phyloP scores from a whole-genome alignment of 1,139 yeast species.

The Magnusiomyces suaveolens region DNA sequence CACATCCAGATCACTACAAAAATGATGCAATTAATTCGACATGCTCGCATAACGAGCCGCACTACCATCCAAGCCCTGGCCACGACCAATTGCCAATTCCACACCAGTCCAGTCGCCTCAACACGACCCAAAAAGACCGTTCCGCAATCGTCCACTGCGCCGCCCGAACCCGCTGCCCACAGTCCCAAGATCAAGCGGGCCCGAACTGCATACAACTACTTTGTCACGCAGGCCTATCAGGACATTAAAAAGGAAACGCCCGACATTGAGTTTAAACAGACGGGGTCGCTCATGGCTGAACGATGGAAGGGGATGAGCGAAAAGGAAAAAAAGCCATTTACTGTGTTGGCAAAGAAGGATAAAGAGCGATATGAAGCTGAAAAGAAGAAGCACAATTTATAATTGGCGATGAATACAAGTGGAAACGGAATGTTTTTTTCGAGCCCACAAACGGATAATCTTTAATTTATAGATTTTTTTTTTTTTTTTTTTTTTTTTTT shows the following conservation, averaged over 20 bases:
- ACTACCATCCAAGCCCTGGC: background rate
- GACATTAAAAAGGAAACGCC: conserved; percentile 90
- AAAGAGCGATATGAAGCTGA: conserved; percentile 80
- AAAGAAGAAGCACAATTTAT: no score
- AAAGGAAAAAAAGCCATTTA: conserved; percentile 81
- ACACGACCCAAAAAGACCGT: background rate
- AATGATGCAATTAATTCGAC: background rate
- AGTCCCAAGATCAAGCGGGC: background rate
- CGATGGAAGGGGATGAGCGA: conserved; percentile 84
- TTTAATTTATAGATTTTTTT: no score
- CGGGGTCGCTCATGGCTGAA: conserved; percentile 62
- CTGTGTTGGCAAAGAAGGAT: conserved; percentile 87
- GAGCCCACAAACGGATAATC: no score
- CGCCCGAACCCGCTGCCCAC: background rate
- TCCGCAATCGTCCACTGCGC: background rate
- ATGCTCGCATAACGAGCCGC: background rate
- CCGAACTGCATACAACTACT: conserved; percentile 86
- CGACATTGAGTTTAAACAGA: conserved; percentile 71
- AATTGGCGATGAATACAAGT: no score
- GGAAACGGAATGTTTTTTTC: no score
- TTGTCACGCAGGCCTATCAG: conserved; percentile 95
- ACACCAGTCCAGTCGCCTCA: background rate
- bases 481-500: no score
- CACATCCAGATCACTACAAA: no score
- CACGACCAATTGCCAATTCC: background rate